phyloP scores from a whole-genome alignment of 2,329 filamentous ascomycete species.

The Nothophaeocryptopus gaeumannii region DNA sequence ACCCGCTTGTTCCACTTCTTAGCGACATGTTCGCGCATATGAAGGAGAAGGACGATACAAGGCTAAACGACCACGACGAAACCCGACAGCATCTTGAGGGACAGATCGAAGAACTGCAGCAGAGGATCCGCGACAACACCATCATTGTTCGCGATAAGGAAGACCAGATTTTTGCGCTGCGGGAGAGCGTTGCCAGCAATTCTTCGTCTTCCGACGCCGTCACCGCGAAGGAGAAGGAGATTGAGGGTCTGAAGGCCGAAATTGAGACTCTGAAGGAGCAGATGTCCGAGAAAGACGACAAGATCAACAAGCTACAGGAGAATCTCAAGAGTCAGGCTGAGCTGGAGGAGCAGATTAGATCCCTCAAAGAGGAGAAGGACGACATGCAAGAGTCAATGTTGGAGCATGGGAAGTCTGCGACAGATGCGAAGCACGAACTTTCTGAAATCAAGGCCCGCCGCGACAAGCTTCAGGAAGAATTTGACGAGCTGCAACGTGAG shows the following conservation, averaged over 20 bases:
- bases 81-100: constrained; percentile 25
- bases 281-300: constrained; percentile 38
- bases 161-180: constrained; percentile 84
- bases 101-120: constrained; percentile 58
- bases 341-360: constrained; percentile 28
- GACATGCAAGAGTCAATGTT: constrained; percentile 24
- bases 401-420: constrained; percentile 29
- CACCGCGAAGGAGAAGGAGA: constrained; percentile 51
- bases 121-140: constrained; percentile 68
- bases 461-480: constrained; percentile 27
- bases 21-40: constrained; percentile 18
- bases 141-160: constrained; percentile 73
- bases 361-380: constrained; percentile 26
- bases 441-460: constrained; percentile 28
- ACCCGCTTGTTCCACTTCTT: constrained; percentile 22
- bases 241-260: constrained; percentile 79
- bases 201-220: constrained; percentile 31
- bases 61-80: constrained; percentile 22
- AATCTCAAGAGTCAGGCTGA: constrained; percentile 27
- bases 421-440: constrained; percentile 32
- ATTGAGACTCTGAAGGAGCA: constrained; percentile 81
- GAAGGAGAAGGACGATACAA: constrained; percentile 14
- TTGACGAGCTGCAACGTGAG: constrained; percentile 26
- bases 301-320: constrained; percentile 29
- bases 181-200: constrained; percentile 74